Evolutionary conservation across 169 alveolate species (phyloP), one percentile per base, ranked within the genome.

Genomic region (Theileria orientalis): DNA sequence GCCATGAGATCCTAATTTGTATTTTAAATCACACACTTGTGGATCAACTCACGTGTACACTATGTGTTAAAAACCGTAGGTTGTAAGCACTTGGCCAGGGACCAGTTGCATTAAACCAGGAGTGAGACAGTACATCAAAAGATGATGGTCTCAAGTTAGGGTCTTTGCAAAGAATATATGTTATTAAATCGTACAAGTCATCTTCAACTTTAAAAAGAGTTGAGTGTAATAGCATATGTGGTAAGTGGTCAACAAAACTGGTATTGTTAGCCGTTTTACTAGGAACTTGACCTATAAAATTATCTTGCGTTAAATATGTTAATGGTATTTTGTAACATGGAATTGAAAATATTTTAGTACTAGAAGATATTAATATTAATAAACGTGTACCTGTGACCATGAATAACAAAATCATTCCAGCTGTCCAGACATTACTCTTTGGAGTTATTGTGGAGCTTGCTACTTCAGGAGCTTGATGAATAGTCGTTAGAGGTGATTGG

Each of bases 401-500:
- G 71, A 79, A 72, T n/a, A 71, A 67, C 59, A 79, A 54, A 13
- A 79, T 62, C 30, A 62, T 76, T 11, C 87, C 87, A 0, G 75
- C 73, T 25, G 87, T 70, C 87, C 87, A 79, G 9, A 79, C 64
- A 51, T 79, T 71, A 59, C 87, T 73, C 62, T 73, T 69, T 41
- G 32, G 76, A 3, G 52, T 35, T 27, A 51, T 11, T 2, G 46
- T 33, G 7, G 74, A 79, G 1, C 33, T 67, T 7, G n/a, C 21
- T 16, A 44, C 76, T 44, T 79, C 87, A 1, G 87, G 87, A 1
- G 83, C 76, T 8, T 23, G 23, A 23, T 61, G 76, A 19, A 71
- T 13, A 27, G 11, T 61, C 9, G 76, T 59, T 23, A 79, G 62
- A 11, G 47, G 40, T n/a, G 87, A 79, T 8, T 69, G 61, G 6